phyloP scores from a whole-genome alignment of 129 eudicot genomes.

The Centrapalus pauciflorus region DNA sequence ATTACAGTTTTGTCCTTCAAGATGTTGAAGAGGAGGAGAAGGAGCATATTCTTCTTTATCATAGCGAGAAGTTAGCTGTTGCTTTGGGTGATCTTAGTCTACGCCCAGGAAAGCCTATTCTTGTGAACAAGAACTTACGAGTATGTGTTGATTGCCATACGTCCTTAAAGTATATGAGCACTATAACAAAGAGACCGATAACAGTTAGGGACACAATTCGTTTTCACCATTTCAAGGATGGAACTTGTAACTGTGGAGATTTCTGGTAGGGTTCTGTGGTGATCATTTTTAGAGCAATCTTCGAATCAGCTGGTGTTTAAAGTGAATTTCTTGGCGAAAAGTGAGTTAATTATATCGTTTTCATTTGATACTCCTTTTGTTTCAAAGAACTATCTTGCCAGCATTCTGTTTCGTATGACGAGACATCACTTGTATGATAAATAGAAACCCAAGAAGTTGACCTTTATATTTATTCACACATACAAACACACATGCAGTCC shows the following conservation, averaged over 20 bases:
- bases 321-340: neutral
- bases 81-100: slow-evolving; percentile 57
- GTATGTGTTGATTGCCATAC: slow-evolving; percentile 86
- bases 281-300: neutral
- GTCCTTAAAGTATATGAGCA: slow-evolving; percentile 59
- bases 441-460: neutral
- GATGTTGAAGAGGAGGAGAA: slow-evolving; percentile 98
- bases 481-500: neutral
- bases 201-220: slow-evolving; percentile 74
- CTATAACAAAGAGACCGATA: slow-evolving; percentile 57
- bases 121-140: slow-evolving; percentile 71
- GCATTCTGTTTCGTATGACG: neutral
- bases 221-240: slow-evolving; percentile 76
- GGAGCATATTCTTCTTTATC: slow-evolving; percentile 70
- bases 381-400: neutral
- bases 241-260: slow-evolving; percentile 82
- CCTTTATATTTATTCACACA: neutral
- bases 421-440: neutral
- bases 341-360: neutral
- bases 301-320: neutral
- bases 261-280: slow-evolving; percentile 63
- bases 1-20: slow-evolving; percentile 68
- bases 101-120: slow-evolving; percentile 42
- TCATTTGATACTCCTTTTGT: neutral
- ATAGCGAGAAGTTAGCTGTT: slow-evolving; percentile 88